Conservation (phyloP, 768 basidiomycete genomes). For the Phanerodontia chrysosporium region DNA sequence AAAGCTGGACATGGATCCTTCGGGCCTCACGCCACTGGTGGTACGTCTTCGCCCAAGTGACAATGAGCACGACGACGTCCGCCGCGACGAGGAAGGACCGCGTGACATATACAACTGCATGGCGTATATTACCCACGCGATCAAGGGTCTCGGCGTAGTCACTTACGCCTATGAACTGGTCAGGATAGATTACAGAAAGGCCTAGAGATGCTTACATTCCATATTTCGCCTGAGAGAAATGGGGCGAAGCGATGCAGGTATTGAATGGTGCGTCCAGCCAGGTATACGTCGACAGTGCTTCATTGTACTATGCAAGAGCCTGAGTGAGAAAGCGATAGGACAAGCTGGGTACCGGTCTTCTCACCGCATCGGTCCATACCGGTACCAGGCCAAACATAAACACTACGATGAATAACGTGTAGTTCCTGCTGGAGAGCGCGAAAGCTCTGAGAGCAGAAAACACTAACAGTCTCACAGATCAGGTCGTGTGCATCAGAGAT, state of each 20-base stretch:
- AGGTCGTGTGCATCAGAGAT: too few species aligned
- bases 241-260: too few species aligned
- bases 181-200: neutral
- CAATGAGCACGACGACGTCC: neutral
- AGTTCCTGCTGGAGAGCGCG: neutral
- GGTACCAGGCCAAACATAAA: neutral
- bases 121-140: neutral
- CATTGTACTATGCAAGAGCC: too few species aligned
- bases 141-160: neutral
- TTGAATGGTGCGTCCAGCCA: too few species aligned
- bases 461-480: neutral
- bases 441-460: neutral
- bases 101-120: neutral
- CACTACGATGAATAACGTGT: neutral
- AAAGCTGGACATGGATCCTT: neutral
- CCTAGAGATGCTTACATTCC: too few species aligned
- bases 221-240: too few species aligned
- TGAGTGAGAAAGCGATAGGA: too few species aligned
- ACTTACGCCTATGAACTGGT: neutral
- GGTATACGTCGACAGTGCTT: too few species aligned
- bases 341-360: too few species aligned
- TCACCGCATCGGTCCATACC: neutral
- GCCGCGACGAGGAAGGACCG: neutral
- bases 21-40: neutral
- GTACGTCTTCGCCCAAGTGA: neutral